Base-by-base conservation (phyloP, 257 asterid genomes). In the Nicotiana paniculata region DNA sequence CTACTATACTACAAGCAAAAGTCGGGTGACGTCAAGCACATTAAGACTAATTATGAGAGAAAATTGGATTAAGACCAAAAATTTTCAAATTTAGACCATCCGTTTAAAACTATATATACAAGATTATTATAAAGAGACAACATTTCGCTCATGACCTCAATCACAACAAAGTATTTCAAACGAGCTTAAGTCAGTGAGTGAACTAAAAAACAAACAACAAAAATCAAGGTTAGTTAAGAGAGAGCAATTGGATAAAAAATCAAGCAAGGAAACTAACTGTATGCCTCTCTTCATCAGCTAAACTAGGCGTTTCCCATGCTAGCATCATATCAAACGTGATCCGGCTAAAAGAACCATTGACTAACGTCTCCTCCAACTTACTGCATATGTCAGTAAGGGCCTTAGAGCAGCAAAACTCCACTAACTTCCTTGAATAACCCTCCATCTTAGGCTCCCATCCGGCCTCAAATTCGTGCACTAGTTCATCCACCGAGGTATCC, bases 251-350 rank as follows among this genome's bases (percentile, higher is more conserved):
- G 61, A 72, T 13, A 39, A 39, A 69, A 37, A 67, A 1, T 0
- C 5, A n/a, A 54, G 33, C 0, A 66, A 67, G 11, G 61, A 10
- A 3, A 65, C 24, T 6, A 12, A 26, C 63, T 1, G 79, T 43
- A 72, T 72, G 79, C 0, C 37, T 87, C 83, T 93, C 91, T 89
- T 91, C 93, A 2, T 90, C 91, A 4, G 81, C 65, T 1, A 90
- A 84, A 86, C 81, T 87, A 2, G 98, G 97, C 81, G 9, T 85
- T 82, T 96, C 94, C 99, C 97, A 96, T 65, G 99, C 99, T 43
- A 93, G 90, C 98, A 96, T 96, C 97, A 94, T 93, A 83, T 96
- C 94, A 2, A 93, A 96, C 2, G 98, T 94, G 89, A 91, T 89
- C 51, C 97, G 96, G 62, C 92, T 92, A 61, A 91, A 91, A 6